Conservation (phyloP, 805 yeast species). For the Barnettozyma wickerhamii region DNA sequence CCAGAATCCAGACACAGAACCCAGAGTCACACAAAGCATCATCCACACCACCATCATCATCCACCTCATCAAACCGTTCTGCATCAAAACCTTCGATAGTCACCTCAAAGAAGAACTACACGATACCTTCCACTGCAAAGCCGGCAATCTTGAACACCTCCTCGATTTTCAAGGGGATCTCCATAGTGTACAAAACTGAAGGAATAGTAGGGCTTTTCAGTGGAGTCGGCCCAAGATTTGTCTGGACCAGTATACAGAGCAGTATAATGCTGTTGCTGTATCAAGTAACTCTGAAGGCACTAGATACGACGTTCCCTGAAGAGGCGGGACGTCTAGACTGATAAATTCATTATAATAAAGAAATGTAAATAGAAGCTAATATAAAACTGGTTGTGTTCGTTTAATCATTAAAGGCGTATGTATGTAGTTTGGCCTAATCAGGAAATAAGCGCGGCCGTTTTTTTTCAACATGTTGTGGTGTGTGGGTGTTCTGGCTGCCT, state of each 20-base stretch:
- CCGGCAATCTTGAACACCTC: constrained; percentile 29
- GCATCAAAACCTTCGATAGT: constrained; percentile 3
- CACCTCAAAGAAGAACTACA: constrained; percentile 29
- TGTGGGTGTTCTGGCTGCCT: background rate
- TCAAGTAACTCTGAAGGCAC: constrained; percentile 62
- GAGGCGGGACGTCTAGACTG: background rate
- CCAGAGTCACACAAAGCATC: constrained; percentile 16
- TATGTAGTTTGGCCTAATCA: background rate
- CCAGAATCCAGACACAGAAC: constrained; percentile 90
- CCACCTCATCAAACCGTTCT: constrained; percentile 16
- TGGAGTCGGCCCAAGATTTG: constrained; percentile 94
- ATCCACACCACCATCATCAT: constrained; percentile 1
- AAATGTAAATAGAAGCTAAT: constrained; percentile 3
- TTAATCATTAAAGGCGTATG: no score
- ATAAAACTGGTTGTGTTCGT: no score
- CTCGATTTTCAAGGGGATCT: constrained; percentile 49
- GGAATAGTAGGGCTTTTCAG: constrained; percentile 79
- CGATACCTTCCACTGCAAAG: constrained; percentile 14
- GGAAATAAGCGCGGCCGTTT: background rate
- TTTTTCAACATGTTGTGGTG: no score
- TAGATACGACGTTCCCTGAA: constrained; percentile 20
- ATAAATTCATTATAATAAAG: constrained; percentile 1
- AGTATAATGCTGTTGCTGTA: constrained; percentile 88
- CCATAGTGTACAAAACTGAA: constrained; percentile 60
- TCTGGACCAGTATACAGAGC: constrained; percentile 96